Conservation (phyloP, 805 yeast genomes). For the Ogataea methylovora region DNA sequence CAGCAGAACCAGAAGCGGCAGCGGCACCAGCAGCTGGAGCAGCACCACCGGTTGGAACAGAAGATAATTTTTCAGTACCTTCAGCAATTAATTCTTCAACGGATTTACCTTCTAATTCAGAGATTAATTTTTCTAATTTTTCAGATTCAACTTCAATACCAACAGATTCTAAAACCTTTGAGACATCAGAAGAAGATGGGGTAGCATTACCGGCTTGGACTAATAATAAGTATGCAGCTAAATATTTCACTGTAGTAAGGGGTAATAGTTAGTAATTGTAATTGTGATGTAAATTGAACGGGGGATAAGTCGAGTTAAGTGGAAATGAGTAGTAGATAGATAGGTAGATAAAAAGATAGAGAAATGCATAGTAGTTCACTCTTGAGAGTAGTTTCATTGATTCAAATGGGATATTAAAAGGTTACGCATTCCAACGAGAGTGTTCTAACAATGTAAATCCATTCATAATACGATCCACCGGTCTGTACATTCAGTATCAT, state of each 20-base stretch:
- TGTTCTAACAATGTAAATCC: too few species aligned
- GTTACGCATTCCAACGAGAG: too few species aligned
- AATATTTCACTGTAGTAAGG: slow-evolving; percentile 61
- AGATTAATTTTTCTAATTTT: slow-evolving; percentile 61
- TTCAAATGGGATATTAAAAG: too few species aligned
- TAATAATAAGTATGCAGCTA: slow-evolving; percentile 89
- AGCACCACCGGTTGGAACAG: slow-evolving; percentile 80
- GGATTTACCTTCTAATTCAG: slow-evolving; percentile 73
- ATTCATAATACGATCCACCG: too few species aligned
- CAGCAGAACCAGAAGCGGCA: slow-evolving; percentile 48
- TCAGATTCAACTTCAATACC: slow-evolving; percentile 78
- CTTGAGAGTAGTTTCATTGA: too few species aligned
- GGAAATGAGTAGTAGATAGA: too few species aligned
- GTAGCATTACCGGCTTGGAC: slow-evolving; percentile 80
- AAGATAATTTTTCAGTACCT: slow-evolving; percentile 75
- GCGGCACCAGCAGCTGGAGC: slow-evolving; percentile 55
- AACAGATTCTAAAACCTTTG: slow-evolving; percentile 63
- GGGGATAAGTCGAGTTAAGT: not conserved
- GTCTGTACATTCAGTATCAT: too few species aligned
- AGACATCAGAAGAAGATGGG: slow-evolving; percentile 74
- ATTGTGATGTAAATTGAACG: too few species aligned
- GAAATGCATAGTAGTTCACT: too few species aligned
- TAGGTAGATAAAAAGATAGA: too few species aligned
- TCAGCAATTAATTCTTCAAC: slow-evolving; percentile 68
- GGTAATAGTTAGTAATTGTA: slow-evolving; percentile 4